Evolutionary conservation across 148 eudicot species (phyloP), one percentile per base, ranked within the genome.

Genomic region (Silene latifolia): DNA sequence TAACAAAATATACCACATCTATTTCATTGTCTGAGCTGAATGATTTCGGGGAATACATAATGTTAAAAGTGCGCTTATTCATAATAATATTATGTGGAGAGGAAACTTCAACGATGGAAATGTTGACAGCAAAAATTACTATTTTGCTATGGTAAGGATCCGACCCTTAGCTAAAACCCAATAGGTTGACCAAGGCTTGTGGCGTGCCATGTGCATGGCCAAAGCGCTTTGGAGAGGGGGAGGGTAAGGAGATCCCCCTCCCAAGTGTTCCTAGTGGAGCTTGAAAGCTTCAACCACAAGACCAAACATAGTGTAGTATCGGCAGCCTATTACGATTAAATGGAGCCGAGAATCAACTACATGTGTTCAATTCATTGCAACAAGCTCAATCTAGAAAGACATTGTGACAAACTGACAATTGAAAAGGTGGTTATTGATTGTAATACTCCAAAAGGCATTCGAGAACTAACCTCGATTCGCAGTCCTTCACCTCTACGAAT

Each of bases 401-500:
- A 27, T 63, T 63, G 67, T 39, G 44, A 39, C 44, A 5, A 5
- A 5, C 8, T 63, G n/a, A 24, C 15, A 4, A 42, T 24, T 8
- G 0, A 3, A 73, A 63, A 68, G 14, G 54, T 24, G 29, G 13
- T 69, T 18, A 44, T 48, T 20, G 17, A 6, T 14, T 32, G 62
- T 21, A 14, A 5, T 32, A 18, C 5, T 35, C 47, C 42, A 12
- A 68, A 57, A 24, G 32, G 18, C 5, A 63, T 24, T 65, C 53
- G 54, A 25, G 65, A 75, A 72, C 90, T 81, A 62, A 92, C 98
- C 96, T 91, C 96, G 77, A 88, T 68, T 47, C 93, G 88, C 82
- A 94, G 79, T 68, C 89, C 96, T 77, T 94, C 98, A 14, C 96
- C 91, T 77, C 97, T 86, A 24, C 98, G 93, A 91, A 94, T 83